phyloP scores from a whole-genome alignment of 306 rosid genomes.

The Quillaja saponaria region DNA sequence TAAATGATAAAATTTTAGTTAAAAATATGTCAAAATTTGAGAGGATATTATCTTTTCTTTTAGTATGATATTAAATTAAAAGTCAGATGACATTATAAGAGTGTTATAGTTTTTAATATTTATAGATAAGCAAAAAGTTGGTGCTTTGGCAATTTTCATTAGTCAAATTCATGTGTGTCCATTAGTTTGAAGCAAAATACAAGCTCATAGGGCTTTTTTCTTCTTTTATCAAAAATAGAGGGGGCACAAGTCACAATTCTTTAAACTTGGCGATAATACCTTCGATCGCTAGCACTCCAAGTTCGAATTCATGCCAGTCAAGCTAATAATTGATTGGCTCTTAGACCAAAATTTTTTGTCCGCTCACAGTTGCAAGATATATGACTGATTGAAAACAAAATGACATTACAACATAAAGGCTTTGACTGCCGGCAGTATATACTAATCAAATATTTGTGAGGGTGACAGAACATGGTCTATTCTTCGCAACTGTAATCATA shows the following conservation, averaged over 20 bases:
- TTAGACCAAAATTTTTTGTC: slow-evolving; percentile 10
- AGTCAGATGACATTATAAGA: too few relatives aligned
- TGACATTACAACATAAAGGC: slow-evolving; percentile 34
- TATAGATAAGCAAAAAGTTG: neutral
- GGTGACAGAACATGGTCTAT: slow-evolving; percentile 4
- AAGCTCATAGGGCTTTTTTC: neutral
- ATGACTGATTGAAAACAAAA: slow-evolving; percentile 35
- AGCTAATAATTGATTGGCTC: too few relatives aligned
- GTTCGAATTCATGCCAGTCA: too few relatives aligned
- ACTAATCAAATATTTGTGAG: slow-evolving; percentile 30
- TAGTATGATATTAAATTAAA: too few relatives aligned
- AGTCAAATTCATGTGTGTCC: neutral
- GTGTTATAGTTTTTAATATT: too few relatives aligned
- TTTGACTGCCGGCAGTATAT: slow-evolving; percentile 47
- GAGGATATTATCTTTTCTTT: too few relatives aligned
- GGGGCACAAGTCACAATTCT: too few relatives aligned
- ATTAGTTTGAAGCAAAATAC: neutral
- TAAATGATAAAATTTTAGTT: too few relatives aligned
- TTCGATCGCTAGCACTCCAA: too few relatives aligned
- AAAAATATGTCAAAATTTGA: too few relatives aligned
- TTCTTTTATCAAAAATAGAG: too few relatives aligned
- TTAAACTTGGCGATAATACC: too few relatives aligned
- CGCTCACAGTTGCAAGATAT: slow-evolving; percentile 20
- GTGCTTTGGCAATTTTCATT: neutral
- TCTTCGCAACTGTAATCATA: slow-evolving; percentile 10